Base-by-base conservation (phyloP, 495 filamentous ascomycete genomes). In the Bryoglossum gracile region DNA sequence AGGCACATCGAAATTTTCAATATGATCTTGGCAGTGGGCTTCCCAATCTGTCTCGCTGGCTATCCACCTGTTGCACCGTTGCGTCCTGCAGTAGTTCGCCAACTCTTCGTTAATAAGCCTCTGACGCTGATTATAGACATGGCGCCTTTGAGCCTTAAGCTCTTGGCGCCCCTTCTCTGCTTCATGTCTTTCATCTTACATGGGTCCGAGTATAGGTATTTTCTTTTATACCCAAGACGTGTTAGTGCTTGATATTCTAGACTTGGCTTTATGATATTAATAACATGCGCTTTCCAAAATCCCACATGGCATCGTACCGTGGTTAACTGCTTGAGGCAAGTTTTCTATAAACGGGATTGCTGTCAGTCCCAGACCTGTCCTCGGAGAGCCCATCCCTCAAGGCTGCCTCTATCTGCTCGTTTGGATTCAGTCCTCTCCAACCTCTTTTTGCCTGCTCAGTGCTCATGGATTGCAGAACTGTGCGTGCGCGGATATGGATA, bases 11-110 rank as follows among this genome's bases (percentile, higher is more conserved):
- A 44, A 25, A 37, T 46, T 53, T 25, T 52, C 35, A 43, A 49
- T 52, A 37, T 59, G 47, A 23, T 49, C 28, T 56, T 56, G 56
- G 38, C 53, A 59, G 43, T 59, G 37, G 40, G 26, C 47, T 51
- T 55, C 52, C 52, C 26, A 55, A 40, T 50, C 47, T 46, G 10
- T 45, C 47, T 43, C 37, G 47, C 46, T 51, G 11, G 47, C 46
- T 46, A 51, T 51, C 40, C 38, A 50, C 37, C 23, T 45, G 37
- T 36, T 44, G 33, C 47, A 51, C 32, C 37, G 46, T n/a, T n/a
- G n/a, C n/a, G n/a, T n/a, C n/a, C n/a, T n/a, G n/a, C n/a, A n/a
- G n/a, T n/a, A n/a, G n/a, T n/a, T n/a, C n/a, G n/a, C n/a, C n/a
- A n/a, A n/a, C n/a, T n/a, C n/a, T n/a, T n/a, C n/a, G n/a, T n/a